Evolutionary conservation across 805 yeast genomes (phyloP), one percentile per base, ranked within the genome.

Genomic region (Wickerhamomyces rabaulensis): DNA sequence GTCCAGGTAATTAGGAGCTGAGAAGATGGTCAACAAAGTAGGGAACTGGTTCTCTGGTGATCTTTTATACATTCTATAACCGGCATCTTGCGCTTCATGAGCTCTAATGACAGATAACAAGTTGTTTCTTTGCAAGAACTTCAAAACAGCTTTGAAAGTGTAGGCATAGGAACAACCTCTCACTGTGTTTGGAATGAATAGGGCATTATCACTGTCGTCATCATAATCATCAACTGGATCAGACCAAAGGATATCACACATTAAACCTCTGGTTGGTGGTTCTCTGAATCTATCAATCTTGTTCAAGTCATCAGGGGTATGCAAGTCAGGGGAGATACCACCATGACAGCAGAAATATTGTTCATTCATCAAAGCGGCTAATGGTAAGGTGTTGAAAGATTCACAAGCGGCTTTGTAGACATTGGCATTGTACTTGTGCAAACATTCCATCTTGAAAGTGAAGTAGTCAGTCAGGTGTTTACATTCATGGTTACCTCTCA

Each of bases 321-420:
- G 76, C 52, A 92, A 69, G 45, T 89, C 94, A 5, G 96, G 97
- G 9, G 96, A 87, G 12, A 92, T 73, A 13, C 98, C 98, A 44
- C 98, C 99, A 63, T 92, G 99, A 44, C 90, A 95, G 66, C 98
- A 92, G 62, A 92, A 85, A 57, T 91, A 92, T 66, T 92, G 97
- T 52, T 82, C 82, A 68, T 90, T 91, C 92, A 92, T 86, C 22
- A 92, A 72, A 0, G 97, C 98, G 1, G 95, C 96, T 54, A 92
- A 74, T 6, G 98, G 98, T 48, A 92, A 69, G 0, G 94, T 81
- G 61, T 87, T 87, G 68, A 92, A 92, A 12, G 96, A 84, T 25
- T 71, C 69, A 58, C 91, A 75, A 50, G 88, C 82, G 16, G 82
- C 84, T 46, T 84, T 83, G 65, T 88, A 92, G 15, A 92, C 71